Percentiles rank a stretch among this genome's conserved stretches.
These are phyloP conservation scores for Stropharia rugosoannulata DNA, from an alignment of 768 basidiomycete genomes.

Conservation along the genomic window DNA sequence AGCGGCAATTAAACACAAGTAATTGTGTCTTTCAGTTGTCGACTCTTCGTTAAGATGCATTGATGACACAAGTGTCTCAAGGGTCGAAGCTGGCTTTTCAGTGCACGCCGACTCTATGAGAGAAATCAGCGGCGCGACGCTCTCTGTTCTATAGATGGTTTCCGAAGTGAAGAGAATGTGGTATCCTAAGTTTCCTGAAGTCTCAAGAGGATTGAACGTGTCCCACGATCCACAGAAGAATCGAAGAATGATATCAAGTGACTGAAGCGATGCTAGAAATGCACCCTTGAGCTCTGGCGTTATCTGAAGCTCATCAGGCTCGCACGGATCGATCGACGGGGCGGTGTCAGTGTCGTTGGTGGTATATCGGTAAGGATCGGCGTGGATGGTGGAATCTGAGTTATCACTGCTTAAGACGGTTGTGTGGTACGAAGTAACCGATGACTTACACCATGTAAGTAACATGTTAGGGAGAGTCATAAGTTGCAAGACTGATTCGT, in stretches of 20 bases:
- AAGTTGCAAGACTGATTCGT: slow-evolving; percentile 73
- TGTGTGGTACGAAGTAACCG: neutral
- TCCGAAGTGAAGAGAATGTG: slow-evolving; percentile 86
- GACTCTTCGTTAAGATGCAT: neutral
- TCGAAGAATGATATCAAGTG: slow-evolving; percentile 55
- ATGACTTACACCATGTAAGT: slow-evolving; percentile 75
- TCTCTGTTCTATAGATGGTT: slow-evolving; percentile 81
- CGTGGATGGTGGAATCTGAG: slow-evolving; percentile 63
- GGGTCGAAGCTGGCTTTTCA: slow-evolving; percentile 2
- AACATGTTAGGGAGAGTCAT: slow-evolving; percentile 80
- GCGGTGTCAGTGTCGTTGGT: slow-evolving; percentile 23
- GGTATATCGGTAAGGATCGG: slow-evolving; percentile 42
- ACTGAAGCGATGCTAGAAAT: slow-evolving; percentile 59
- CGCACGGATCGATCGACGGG: slow-evolving; percentile 29
- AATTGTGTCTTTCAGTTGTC: slow-evolving; percentile 3
- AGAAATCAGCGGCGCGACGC: slow-evolving; percentile 57
- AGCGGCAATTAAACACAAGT: slow-evolving; percentile 76
- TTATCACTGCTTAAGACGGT: neutral
- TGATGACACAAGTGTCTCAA: slow-evolving; percentile 7
- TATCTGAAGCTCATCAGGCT: slow-evolving; percentile 63
- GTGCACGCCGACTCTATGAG: slow-evolving; percentile 44
- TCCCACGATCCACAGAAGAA: slow-evolving; percentile 89
- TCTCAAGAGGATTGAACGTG: slow-evolving; percentile 36
- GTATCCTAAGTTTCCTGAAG: slow-evolving; percentile 40
- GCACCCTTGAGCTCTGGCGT: slow-evolving; percentile 60